Evolutionary conservation across 352 stramenopile genomes (phyloP), one percentile per base, ranked within the genome.

Genomic region (Saprolegnia diclina): DNA sequence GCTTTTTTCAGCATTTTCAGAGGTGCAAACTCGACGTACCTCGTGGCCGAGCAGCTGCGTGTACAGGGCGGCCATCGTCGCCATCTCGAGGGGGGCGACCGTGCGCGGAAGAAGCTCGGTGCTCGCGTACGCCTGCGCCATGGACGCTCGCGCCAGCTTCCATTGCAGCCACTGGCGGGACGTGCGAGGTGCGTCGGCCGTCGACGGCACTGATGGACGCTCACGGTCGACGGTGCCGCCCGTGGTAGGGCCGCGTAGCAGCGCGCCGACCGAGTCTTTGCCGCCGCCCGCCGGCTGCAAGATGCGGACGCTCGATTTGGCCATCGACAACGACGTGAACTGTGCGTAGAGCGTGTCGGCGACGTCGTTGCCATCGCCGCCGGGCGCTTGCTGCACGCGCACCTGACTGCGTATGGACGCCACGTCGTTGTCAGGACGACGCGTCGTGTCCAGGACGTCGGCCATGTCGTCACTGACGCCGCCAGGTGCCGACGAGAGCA

Each of bases 231-330:
- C 29, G 42, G 7, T 7, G 52, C 4, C 24, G 16, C 1, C 11
- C 19, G 11, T 59, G 3, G 52, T 59, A 4, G 52, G 52, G 19
- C 52, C 19, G 7, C 35, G 52, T 9, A 59, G 52, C 24, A 59
- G 19, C 35, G 13, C 13, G 13, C 11, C 35, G 38, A 37, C 59
- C 62, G 54, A 63, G 50, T 69, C 63, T 29, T 46, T 19, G 22
- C 63, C 63, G n/a, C 63, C 63, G 18, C 45, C 63, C 13, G 63
- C 5, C 32, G 63, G 63, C 0, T n/a, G 42, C 38, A 69, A 44
- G 13, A 69, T 38, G 62, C 29, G 29, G 13, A 69, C 48, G 21
- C 63, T 62, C 14, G 63, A 32, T 14, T 46, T 44, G 10, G 4
- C 10, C 10, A 62, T 22, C 5, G 11, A 13, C 7, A 69, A 14